Base-by-base conservation (phyloP, 1,139 yeast genomes). In the Candida smagusa region DNA sequence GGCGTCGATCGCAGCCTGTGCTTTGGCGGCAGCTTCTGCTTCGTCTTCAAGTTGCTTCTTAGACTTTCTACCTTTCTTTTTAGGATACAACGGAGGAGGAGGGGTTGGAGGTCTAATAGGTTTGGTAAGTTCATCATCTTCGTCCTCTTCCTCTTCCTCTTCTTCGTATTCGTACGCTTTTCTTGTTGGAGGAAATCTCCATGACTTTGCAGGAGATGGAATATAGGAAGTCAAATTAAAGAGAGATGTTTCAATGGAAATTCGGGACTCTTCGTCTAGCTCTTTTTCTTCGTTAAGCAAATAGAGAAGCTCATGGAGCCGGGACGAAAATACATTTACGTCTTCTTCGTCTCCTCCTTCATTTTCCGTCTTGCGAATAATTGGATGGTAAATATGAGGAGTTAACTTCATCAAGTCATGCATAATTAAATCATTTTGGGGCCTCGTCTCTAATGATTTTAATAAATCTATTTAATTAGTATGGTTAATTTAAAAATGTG, bases 401-500 rank as follows among this genome's bases (percentile, higher is more conserved):
- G 50, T 54, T 21, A 68, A 45, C 38, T 63, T 67, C 54, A 55
- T 46, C 36, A 68, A 52, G 34, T 64, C 68, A 19, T 50, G 41
- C 16, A 58, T 41, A 7, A 65, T 58, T 6, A 69, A 68, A 40
- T 60, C 62, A 25, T 55, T 35, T 45, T 42, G 8, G 43, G 37
- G 31, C 36, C 44, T 32, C 38, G 44, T 9, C 11, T 36, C 33
- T 12, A 37, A 22, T 11, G 35, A 28, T 8, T 24, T 22, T 13
- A 36, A n/a, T 25, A 35, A 31, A 16, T 22, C 34, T 29, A 11
- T 22, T 8, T 7, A n/a, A 28, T 32, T 32, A 32, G 34, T 26
- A 16, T 24, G 27, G 27, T 9, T 24, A 11, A 24, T 24, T 24
- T 24, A 9, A 24, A 9, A 16, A 9, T 9, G 27, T 24, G 27